Evolutionary conservation across 768 basidiomycete species (phyloP).

Genomic region (Pleurotus eryngii): DNA sequence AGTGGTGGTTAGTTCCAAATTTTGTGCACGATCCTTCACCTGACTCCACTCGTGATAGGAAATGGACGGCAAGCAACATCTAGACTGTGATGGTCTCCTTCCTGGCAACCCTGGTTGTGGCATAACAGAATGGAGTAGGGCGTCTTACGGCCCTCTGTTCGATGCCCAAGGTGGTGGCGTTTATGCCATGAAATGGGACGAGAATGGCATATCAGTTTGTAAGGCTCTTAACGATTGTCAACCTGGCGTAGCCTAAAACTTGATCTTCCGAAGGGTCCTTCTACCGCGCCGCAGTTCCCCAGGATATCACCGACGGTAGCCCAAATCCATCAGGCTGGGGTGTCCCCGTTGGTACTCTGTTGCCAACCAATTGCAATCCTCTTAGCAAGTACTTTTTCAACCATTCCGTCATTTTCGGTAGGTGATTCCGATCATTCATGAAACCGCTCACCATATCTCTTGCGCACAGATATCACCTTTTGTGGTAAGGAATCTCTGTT

Average conservation of each 20-base stretch:
- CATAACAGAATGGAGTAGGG: constrained; percentile 73
- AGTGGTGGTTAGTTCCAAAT: constrained; percentile 44
- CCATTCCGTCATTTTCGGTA: constrained; percentile 76
- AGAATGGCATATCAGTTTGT: constrained; percentile 74
- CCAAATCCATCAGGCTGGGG: constrained; percentile 73
- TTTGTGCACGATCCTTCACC: background rate
- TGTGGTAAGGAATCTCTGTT: constrained; percentile 49
- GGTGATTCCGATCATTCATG: constrained; percentile 29
- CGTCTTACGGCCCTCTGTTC: constrained; percentile 82
- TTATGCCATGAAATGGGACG: constrained; percentile 89
- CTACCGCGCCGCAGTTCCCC: constrained; percentile 72
- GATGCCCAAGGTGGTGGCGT: constrained; percentile 80
- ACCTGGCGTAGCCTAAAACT: background rate
- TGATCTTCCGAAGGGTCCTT: constrained; percentile 60
- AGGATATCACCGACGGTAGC: constrained; percentile 56
- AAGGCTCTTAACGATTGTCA: constrained; percentile 23
- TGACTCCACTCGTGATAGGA: constrained; percentile 24
- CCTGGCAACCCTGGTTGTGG: constrained; percentile 73
- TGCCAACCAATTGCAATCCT: constrained; percentile 53
- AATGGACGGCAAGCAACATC: constrained; percentile 47
- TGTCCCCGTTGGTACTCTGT: constrained; percentile 57
- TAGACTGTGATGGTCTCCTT: constrained; percentile 49
- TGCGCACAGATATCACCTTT: constrained; percentile 67
- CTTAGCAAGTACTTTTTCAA: constrained; percentile 51
- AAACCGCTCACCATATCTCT: background rate